Percentiles rank a stretch among this genome's conserved stretches.
Conservation (phyloP, 2,329 filamentous ascomycete genomes). For the Calonectria pseudoturangicola region DNA sequence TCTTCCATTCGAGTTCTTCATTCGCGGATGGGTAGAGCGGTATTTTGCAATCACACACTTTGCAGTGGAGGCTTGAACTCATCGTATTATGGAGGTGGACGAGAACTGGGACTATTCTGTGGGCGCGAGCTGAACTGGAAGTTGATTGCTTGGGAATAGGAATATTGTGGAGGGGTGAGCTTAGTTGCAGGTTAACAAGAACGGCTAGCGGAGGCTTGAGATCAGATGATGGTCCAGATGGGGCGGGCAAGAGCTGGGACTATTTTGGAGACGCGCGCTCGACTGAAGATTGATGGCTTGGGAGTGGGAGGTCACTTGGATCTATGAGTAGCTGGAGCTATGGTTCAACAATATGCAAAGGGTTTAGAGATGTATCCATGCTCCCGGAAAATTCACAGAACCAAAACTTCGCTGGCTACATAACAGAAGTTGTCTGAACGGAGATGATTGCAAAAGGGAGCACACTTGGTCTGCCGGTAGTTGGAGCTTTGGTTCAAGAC, state of each 20-base stretch:
- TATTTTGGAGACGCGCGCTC: no score
- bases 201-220: no score
- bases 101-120: constrained; percentile 82
- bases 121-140: constrained; percentile 90
- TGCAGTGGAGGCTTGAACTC: constrained; percentile 88
- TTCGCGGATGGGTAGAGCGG: constrained; percentile 90
- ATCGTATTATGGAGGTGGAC: constrained; percentile 74
- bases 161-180: constrained; percentile 50
- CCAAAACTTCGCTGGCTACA: no score
- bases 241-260: no score
- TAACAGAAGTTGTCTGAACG: no score
- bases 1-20: constrained; percentile 93
- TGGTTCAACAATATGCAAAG: no score
- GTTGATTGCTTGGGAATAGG: constrained; percentile 87
- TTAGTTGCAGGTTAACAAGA: no score
- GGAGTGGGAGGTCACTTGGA: constrained; percentile 44
- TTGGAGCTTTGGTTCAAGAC: constrained; percentile 57
- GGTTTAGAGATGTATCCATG: no score
- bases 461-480: constrained; percentile 38
- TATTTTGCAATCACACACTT: constrained; percentile 87
- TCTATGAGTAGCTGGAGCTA: neutral
- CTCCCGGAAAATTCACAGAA: no score
- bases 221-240: no score
- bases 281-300: no score
- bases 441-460: no score